Evolutionary conservation across 192 early-diverging fungal genomes (phyloP).

Genomic region (Coemansia sp.): DNA sequence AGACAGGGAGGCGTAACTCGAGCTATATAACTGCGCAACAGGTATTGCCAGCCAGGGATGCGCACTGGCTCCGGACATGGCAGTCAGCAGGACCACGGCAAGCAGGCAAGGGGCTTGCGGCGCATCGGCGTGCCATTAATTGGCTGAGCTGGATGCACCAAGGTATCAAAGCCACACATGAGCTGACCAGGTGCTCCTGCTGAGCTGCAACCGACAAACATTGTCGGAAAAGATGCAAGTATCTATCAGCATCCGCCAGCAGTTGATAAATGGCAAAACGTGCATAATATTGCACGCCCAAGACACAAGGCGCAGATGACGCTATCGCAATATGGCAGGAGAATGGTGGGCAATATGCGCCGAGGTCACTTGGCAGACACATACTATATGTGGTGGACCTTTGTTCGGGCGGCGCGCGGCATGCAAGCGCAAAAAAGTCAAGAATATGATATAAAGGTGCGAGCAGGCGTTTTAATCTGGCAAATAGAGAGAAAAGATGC

Average conservation of each 20-base stretch:
- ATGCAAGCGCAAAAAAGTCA: slow-evolving; percentile 8
- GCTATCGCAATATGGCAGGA: slow-evolving; percentile 4
- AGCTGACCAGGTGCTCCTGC: slow-evolving; percentile 7
- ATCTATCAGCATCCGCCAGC: neutral
- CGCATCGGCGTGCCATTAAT: slow-evolving; percentile 6
- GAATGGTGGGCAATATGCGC: slow-evolving; percentile 11
- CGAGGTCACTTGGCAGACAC: slow-evolving; percentile 12
- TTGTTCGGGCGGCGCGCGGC: slow-evolving; percentile 9
- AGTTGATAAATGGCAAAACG: slow-evolving; percentile 7
- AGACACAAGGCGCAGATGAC: slow-evolving; percentile 4
- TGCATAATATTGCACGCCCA: slow-evolving; percentile 4
- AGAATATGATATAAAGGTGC: neutral
- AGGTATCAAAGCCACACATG: slow-evolving; percentile 23
- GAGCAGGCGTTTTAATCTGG: neutral
- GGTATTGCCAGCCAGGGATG: neutral
- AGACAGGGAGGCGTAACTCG: neutral
- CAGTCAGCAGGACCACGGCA: slow-evolving; percentile 10
- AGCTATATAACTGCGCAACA: neutral
- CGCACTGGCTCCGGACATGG: slow-evolving; percentile 3
- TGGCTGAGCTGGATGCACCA: slow-evolving; percentile 13
- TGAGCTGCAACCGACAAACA: slow-evolving; percentile 2
- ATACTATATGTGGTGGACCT: slow-evolving; percentile 7
- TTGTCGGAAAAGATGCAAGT: neutral
- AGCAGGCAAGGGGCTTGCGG: slow-evolving; percentile 8
- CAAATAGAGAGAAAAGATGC: neutral